A percentile compares a stretch with the other conserved stretches of the same genome.
Evolutionary conservation across 495 filamentous ascomycete species (phyloP).

Genomic region (Aspergillus kassunensis): DNA sequence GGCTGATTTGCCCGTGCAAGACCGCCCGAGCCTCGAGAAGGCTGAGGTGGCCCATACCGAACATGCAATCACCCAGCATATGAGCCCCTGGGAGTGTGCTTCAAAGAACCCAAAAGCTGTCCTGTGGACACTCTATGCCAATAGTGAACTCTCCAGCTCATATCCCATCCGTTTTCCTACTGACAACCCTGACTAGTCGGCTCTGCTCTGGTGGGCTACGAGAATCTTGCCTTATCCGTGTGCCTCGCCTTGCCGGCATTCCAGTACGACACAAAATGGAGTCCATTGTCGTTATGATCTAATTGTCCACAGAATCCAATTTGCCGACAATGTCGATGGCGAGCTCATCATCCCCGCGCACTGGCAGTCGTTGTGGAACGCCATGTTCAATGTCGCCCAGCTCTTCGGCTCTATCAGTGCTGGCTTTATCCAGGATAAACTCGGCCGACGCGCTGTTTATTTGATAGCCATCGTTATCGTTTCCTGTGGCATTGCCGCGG

Average conservation of each 20-base stretch:
- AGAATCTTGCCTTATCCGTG: slow-evolving; percentile 24
- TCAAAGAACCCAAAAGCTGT: too few species aligned
- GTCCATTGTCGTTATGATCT: too few species aligned
- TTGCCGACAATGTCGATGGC: slow-evolving; percentile 10
- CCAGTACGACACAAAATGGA: slow-evolving; percentile 15
- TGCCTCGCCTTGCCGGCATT: slow-evolving; percentile 25
- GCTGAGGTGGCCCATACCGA: too few species aligned
- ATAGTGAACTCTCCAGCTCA: too few species aligned
- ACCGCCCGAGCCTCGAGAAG: too few species aligned
- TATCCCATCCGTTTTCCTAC: too few species aligned
- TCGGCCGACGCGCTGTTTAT: slow-evolving; percentile 21
- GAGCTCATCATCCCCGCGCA: slow-evolving; percentile 21
- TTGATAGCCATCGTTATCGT: slow-evolving; percentile 15
- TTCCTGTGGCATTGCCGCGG: slow-evolving; percentile 20
- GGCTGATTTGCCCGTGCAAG: too few species aligned
- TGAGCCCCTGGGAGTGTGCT: too few species aligned
- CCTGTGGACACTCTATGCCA: too few species aligned
- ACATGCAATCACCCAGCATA: too few species aligned
- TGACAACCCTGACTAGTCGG: slow-evolving; percentile 8
- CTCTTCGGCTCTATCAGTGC: slow-evolving; percentile 21
- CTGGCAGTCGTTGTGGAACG: slow-evolving; percentile 30
- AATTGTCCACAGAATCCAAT: slow-evolving; percentile 14
- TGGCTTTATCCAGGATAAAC: slow-evolving; percentile 21
- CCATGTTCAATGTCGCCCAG: slow-evolving; percentile 21
- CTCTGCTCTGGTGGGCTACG: slow-evolving; percentile 25